Base-by-base conservation (phyloP, 2,329 filamentous ascomycete species). In the Xylariaceae sp. region DNA sequence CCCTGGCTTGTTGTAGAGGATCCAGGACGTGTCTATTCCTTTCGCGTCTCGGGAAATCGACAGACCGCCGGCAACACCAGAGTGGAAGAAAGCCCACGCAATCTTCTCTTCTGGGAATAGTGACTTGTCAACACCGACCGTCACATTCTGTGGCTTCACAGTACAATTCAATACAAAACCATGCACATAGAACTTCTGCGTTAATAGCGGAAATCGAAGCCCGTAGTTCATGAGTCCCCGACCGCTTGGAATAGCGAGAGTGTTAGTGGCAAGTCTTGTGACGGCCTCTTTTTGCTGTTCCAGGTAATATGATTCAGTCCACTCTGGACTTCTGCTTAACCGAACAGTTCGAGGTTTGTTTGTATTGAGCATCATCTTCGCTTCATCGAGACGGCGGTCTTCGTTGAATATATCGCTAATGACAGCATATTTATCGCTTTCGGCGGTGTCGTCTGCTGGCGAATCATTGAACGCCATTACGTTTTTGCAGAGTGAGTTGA, bases 21-120 rank as follows among this genome's bases (percentile, higher is more conserved):
- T 97, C 95, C 95, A 99, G 0, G 93, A 97, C 0, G 92, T 97
- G 71, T 99, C 94, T 63, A 99, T 97, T 3, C 93, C 93, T 69
- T 91, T 91, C 2, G 92, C 93, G 58, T 90, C 83, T 10, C 87
- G 88, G 4, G 94, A 96, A 55, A 99, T 96, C 59, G 92, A 90
- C 30, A 99, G 77, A 2, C 94, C 94, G 23, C 90, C 90, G n/a
- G 93, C 89, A 35, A 95, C 93, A 5, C 94, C 94, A 60, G 95
- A 91, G 72, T 99, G 94, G 75, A 99, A 99, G 75, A 97, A 99
- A 0, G 93, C 92, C 94, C 94, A 99, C 70, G 91, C 93, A 47
- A 96, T 91, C 74, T 96, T 97, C 68, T 99, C 94, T 75, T 99
- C 94, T 0, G 90, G 93, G 69, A 96, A 96, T 2, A 88, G 80